Percentiles rank a stretch among this genome's conserved stretches.
These are phyloP conservation scores for Backusella macrospora DNA, from an alignment of 192 early-diverging fungal genomes.

Conservation along the genomic window DNA sequence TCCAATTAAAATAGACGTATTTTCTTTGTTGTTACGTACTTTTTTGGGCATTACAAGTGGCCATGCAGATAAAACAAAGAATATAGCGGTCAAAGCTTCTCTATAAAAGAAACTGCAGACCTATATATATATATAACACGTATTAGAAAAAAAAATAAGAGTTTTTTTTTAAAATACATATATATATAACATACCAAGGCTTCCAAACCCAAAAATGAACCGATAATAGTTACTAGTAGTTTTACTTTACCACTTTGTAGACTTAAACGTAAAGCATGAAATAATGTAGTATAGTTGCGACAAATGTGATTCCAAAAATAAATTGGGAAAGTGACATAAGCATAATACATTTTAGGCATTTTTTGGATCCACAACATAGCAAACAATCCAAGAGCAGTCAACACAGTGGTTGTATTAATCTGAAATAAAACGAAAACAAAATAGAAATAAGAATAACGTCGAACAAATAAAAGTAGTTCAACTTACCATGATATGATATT, in stretches of 20 bases:
- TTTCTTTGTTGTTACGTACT: slow-evolving; percentile 43
- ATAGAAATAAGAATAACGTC: not conserved
- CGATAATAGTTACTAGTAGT: slow-evolving; percentile 41
- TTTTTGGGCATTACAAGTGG: slow-evolving; percentile 60
- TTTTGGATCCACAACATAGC: slow-evolving; percentile 73
- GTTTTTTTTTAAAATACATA: not conserved
- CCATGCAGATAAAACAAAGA: slow-evolving; percentile 69
- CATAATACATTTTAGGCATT: slow-evolving; percentile 86
- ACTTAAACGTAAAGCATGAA: slow-evolving; percentile 27
- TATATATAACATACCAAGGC: slow-evolving; percentile 63
- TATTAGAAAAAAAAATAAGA: not conserved
- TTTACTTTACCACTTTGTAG: slow-evolving; percentile 24
- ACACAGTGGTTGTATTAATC: slow-evolving; percentile 15
- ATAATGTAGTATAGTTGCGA: slow-evolving; percentile 39
- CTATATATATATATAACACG: slow-evolving; percentile 35
- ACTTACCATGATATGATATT: not conserved
- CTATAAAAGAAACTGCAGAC: slow-evolving; percentile 90
- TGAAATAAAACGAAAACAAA: not conserved
- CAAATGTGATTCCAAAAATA: slow-evolving; percentile 80
- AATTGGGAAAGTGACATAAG: slow-evolving; percentile 82
- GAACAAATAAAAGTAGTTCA: not conserved
- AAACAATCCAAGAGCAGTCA: slow-evolving; percentile 30
- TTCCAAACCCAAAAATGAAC: slow-evolving; percentile 74
- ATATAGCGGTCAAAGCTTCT: slow-evolving; percentile 60
- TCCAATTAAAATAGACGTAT: slow-evolving; percentile 48